These are phyloP conservation scores for Rehmannia glutinosa DNA, from an alignment of 257 asterid genomes.

Conservation along the genomic window DNA sequence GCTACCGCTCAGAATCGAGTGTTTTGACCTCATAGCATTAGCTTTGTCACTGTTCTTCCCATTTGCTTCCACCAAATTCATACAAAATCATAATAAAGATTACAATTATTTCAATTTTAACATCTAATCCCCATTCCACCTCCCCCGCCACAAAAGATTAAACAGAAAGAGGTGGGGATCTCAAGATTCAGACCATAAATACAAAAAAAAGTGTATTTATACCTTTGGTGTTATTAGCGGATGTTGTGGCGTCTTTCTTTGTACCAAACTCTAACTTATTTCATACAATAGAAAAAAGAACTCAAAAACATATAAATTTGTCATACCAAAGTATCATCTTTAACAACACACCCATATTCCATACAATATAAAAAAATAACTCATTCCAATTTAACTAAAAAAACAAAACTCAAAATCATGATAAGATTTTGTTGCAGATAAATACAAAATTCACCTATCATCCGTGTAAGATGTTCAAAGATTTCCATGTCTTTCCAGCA, in stretches of 20 bases:
- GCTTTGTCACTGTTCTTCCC: slow-evolving; percentile 57
- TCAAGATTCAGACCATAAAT: neutral
- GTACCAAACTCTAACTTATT: slow-evolving; percentile 57
- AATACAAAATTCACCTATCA: no score
- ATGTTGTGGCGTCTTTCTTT: slow-evolving; percentile 50
- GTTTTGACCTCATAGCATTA: slow-evolving; percentile 55
- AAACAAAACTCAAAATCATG: no score
- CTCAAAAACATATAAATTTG: no score
- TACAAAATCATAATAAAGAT: neutral
- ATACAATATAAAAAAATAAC: no score
- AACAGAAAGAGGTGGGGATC: neutral
- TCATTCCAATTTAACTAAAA: no score
- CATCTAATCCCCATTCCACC: no score
- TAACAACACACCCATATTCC: no score
- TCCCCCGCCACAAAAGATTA: neutral
- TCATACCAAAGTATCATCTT: no score
- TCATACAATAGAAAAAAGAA: no score
- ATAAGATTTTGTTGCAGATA: no score
- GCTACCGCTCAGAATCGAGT: slow-evolving; percentile 67
- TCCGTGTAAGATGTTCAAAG: no score
- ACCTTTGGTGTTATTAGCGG: slow-evolving; percentile 58
- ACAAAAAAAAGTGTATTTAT: neutral
- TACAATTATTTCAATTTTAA: slow-evolving; percentile 6
- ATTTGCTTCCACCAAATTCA: slow-evolving; percentile 39
- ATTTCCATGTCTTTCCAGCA: no score